A percentile compares a stretch with the other conserved stretches of the same genome.
These are phyloP conservation scores for Kodamaea anthophila DNA, from an alignment of 1,139 yeast genomes.

Conservation along the genomic window DNA sequence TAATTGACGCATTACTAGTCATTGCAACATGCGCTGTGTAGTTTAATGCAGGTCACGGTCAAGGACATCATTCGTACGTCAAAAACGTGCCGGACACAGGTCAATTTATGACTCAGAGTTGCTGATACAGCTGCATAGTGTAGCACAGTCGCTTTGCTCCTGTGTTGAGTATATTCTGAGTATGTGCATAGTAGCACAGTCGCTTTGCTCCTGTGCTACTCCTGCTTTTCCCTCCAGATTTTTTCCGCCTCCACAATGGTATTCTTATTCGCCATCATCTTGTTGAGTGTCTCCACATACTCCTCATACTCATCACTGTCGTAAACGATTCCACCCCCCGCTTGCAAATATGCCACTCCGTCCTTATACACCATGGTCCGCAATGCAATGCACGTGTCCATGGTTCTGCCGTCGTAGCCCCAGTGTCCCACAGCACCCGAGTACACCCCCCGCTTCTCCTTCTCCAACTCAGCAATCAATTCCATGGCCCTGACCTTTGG, in stretches of 20 bases:
- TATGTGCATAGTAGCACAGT: too few species aligned
- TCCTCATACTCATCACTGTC: slow-evolving; percentile 96
- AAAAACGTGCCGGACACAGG: too few species aligned
- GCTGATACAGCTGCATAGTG: too few species aligned
- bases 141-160: too few species aligned
- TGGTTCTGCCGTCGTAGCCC: slow-evolving; percentile 87
- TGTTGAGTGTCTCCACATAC: slow-evolving; percentile 93
- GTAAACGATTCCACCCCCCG: slow-evolving; percentile 96
- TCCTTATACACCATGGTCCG: slow-evolving; percentile 95
- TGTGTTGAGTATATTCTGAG: too few species aligned
- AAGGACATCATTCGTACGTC: too few species aligned
- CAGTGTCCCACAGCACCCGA: slow-evolving; percentile 99
- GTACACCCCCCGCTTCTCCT: slow-evolving; percentile 90
- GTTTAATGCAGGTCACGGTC: too few species aligned
- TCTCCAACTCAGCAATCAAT: slow-evolving; percentile 79
- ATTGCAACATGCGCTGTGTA: too few species aligned
- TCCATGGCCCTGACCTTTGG: slow-evolving; percentile 98
- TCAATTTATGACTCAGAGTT: too few species aligned
- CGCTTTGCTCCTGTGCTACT: too few species aligned
- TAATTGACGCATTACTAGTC: too few species aligned
- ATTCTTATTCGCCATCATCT: slow-evolving; percentile 88
- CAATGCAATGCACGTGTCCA: slow-evolving; percentile 96
- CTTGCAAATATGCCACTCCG: slow-evolving; percentile 87
- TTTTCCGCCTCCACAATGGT: slow-evolving; percentile 88
- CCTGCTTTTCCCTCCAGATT: slow-evolving; percentile 53